phyloP scores from a whole-genome alignment of 2,329 filamentous ascomycete genomes.

The Penicillium janthinellum region DNA sequence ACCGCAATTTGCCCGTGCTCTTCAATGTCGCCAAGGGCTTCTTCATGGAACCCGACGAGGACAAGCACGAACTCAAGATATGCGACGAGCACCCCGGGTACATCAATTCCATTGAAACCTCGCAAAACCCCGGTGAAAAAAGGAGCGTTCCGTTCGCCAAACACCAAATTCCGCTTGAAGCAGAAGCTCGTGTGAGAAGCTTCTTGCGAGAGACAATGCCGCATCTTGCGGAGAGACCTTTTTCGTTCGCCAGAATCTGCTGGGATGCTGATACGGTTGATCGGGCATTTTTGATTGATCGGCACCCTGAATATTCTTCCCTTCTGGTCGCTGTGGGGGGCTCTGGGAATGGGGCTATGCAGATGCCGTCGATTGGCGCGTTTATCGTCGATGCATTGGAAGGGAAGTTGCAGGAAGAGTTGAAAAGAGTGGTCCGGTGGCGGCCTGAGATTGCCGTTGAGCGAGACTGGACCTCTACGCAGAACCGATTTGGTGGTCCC shows the following conservation, averaged over 20 bases:
- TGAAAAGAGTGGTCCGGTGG: constrained; percentile 53
- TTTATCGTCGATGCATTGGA: constrained; percentile 55
- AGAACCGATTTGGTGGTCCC: constrained; percentile 52
- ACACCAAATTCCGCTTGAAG: constrained; percentile 48
- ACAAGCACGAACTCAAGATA: constrained; percentile 43
- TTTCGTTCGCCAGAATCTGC: constrained; percentile 56
- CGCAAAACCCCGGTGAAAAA: constrained; percentile 27
- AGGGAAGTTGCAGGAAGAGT: constrained; percentile 44
- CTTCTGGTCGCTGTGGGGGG: constrained; percentile 54
- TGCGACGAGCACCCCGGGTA: constrained; percentile 61
- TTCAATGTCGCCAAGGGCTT: constrained; percentile 53
- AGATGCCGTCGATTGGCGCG: constrained; percentile 54
- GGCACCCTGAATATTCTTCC: constrained; percentile 48
- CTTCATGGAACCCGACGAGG: constrained; percentile 52
- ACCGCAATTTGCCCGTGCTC: constrained; percentile 53
- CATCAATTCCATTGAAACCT: constrained; percentile 47
- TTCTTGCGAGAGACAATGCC: constrained; percentile 58
- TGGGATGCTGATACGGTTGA: constrained; percentile 61
- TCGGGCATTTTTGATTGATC: constrained; percentile 55
- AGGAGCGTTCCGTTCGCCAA: constrained; percentile 47
- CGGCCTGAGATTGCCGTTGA: constrained; percentile 53
- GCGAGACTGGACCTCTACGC: constrained; percentile 52
- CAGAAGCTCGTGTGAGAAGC: constrained; percentile 50
- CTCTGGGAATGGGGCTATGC: constrained; percentile 57
- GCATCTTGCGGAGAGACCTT: constrained; percentile 51